Evolutionary conservation across 1,284 basidiomycete species (phyloP).

Genomic region (Psilocybe mexicana): DNA sequence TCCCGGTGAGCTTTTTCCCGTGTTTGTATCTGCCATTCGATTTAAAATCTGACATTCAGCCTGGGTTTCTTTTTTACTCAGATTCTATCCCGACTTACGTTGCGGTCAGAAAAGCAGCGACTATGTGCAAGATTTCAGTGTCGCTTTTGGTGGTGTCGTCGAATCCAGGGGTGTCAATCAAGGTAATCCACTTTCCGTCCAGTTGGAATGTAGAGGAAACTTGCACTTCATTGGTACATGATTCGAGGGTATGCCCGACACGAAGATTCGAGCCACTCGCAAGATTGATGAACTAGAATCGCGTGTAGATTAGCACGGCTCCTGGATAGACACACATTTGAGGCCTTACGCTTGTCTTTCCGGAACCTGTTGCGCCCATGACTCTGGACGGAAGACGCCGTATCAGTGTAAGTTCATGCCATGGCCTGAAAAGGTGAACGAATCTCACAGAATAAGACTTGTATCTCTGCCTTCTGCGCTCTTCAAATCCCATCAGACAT

Average conservation of each 20-base stretch:
- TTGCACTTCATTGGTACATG: slow-evolving; percentile 32
- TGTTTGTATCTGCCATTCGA: slow-evolving; percentile 30
- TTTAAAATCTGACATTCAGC: background rate
- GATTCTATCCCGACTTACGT: slow-evolving; percentile 26
- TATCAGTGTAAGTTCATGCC: no score
- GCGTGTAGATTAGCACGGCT: no score
- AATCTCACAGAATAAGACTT: no score
- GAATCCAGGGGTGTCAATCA: slow-evolving; percentile 27
- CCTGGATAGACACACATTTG: background rate
- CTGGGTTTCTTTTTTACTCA: background rate
- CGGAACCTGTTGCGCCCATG: slow-evolving; percentile 47
- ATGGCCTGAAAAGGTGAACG: no score
- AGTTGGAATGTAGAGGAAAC: slow-evolving; percentile 28
- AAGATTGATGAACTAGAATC: slow-evolving; percentile 36
- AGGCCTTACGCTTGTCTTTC: slow-evolving; percentile 42
- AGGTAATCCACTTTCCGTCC: slow-evolving; percentile 24
- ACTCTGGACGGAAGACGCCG: no score
- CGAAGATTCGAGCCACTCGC: slow-evolving; percentile 32
- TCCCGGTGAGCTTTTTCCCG: slow-evolving; percentile 41
- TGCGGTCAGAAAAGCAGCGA: slow-evolving; percentile 16
- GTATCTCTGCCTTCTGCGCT: no score
- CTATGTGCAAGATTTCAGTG: slow-evolving; percentile 21
- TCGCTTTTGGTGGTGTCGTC: slow-evolving; percentile 25
- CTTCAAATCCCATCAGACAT: no score
- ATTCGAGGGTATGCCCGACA: slow-evolving; percentile 31